Evolutionary conservation across 306 rosid genomes (phyloP).

Genomic region (Prunus persica): DNA sequence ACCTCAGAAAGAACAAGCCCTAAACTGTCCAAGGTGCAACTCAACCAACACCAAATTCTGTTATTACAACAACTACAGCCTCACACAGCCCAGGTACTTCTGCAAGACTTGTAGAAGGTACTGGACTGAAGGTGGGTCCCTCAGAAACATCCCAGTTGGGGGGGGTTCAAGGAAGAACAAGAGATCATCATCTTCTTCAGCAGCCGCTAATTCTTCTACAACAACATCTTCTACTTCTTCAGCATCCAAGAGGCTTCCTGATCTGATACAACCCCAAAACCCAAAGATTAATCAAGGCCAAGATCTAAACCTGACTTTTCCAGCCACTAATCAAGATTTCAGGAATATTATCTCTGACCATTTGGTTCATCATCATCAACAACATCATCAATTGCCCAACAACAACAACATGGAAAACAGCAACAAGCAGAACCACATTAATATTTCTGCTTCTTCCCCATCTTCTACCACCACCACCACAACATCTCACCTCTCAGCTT

Average conservation of each 20-base stretch:
- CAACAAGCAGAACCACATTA: constrained; percentile 13
- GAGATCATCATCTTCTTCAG: constrained; percentile 39
- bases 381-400: constrained; percentile 20
- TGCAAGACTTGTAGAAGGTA: constrained; percentile 90
- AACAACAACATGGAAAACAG: constrained; percentile 16
- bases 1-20: constrained; percentile 60
- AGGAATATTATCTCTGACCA: constrained; percentile 29
- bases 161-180: constrained; percentile 85
- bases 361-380: constrained; percentile 12
- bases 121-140: constrained; percentile 88
- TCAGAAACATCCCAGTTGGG: constrained; percentile 86
- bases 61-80: constrained; percentile 87
- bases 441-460: constrained; percentile 9
- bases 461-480: constrained; percentile 12
- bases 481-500: constrained; percentile 47
- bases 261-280: constrained; percentile 33
- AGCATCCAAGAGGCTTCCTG: constrained; percentile 38
- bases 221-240: constrained; percentile 16
- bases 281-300: constrained; percentile 39
- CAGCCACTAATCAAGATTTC: constrained; percentile 29
- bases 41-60: constrained; percentile 83
- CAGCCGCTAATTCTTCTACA: constrained; percentile 4
- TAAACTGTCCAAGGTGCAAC: constrained; percentile 82
- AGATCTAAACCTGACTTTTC: constrained; percentile 63
- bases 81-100: constrained; percentile 77